Evolutionary conservation across 2,329 filamentous ascomycete species (phyloP).

Genomic region (Chalaropsis ovoidea): DNA sequence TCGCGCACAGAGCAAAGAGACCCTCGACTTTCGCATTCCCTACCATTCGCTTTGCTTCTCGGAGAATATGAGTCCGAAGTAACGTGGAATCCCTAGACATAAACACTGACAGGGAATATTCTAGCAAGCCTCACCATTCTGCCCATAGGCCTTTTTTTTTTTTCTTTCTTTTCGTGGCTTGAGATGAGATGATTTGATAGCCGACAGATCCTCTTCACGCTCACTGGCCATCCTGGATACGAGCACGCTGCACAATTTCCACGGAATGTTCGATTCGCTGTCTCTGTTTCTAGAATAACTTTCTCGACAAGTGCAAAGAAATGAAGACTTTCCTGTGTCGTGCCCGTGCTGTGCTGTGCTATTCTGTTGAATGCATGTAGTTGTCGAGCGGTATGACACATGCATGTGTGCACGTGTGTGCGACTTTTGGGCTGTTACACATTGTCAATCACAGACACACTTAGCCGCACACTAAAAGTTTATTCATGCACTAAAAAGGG

Average conservation of each 20-base stretch:
- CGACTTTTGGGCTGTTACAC: constrained; percentile 3
- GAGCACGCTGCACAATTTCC: constrained; percentile 2
- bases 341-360: neutral
- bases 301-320: neutral
- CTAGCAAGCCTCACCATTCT: neutral
- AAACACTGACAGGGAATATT: constrained; percentile 13
- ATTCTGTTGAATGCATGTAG: neutral
- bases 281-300: neutral
- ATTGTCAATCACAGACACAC: neutral
- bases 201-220: constrained; percentile 14
- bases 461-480: constrained; percentile 8
- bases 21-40: neutral
- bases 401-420: constrained; percentile 4
- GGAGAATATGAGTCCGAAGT: constrained; percentile 14
- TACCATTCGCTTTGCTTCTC: neutral
- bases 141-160: constrained; percentile 7
- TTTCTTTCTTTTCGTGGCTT: constrained; percentile 3
- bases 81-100: constrained; percentile 3
- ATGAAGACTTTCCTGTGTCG: neutral
- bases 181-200: constrained; percentile 22
- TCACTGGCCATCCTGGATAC: neutral
- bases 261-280: neutral
- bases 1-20: constrained; percentile 8
- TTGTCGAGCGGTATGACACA: neutral
- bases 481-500: constrained; percentile 11